Conservation (phyloP, 805 yeast genomes). For the Barnettozyma sp. region DNA sequence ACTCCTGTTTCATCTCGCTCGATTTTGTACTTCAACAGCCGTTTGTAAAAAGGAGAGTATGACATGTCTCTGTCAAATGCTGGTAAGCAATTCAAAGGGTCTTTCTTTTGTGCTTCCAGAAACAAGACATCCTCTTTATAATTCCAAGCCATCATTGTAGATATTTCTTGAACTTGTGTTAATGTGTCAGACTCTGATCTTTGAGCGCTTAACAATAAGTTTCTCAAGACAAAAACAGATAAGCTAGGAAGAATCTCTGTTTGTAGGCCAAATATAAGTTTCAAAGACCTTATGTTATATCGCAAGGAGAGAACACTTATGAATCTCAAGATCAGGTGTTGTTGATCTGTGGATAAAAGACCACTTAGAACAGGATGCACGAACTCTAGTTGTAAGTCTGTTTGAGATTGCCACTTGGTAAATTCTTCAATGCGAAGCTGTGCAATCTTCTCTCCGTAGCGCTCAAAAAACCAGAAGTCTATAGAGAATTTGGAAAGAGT, state of each 20-base stretch:
- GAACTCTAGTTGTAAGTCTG: not conserved
- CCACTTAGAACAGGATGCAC: conserved; percentile 16
- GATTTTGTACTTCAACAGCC: conserved; percentile 6
- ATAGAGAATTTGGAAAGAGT: not conserved
- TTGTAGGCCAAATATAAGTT: conserved; percentile 18
- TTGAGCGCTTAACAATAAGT: not conserved
- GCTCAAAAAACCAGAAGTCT: not conserved
- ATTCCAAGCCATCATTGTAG: conserved; percentile 19
- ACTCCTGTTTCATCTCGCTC: not conserved
- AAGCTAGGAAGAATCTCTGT: conserved; percentile 13
- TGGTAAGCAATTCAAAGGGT: not conserved
- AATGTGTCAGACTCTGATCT: not conserved
- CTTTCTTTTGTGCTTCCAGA: not conserved
- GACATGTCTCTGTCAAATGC: conserved; percentile 10
- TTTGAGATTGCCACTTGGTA: not conserved
- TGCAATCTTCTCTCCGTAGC: not conserved
- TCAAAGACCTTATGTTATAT: conserved; percentile 8
- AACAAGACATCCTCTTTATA: conserved; percentile 15
- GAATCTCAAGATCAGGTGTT: not conserved
- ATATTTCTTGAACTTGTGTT: conserved; percentile 4
- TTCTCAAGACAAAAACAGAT: conserved; percentile 4
- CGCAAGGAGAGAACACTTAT: conserved; percentile 2
- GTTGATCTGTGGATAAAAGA: conserved; percentile 8
- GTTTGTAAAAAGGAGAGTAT: conserved; percentile 16
- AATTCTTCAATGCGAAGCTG: not conserved